Evolutionary conservation across 106 monocot genomes (phyloP).

Genomic region (Cymbidium sinense): DNA sequence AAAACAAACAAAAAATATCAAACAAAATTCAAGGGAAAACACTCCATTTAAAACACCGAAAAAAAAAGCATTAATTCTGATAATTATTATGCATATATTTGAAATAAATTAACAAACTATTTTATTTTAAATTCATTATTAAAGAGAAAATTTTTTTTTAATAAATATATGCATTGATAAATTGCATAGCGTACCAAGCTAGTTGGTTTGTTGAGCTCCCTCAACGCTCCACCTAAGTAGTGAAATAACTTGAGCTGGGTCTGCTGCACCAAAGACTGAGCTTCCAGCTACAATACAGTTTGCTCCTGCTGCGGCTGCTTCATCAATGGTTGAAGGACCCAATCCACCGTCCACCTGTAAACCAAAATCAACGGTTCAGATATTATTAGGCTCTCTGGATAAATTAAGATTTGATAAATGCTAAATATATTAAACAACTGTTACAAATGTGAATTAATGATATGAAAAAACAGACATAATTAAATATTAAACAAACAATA

Average conservation of each 20-base stretch:
- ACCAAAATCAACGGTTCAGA: not conserved
- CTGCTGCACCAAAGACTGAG: conserved; percentile 72
- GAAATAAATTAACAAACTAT: no score
- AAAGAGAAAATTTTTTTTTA: no score
- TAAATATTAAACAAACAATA: no score
- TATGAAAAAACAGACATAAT: no score
- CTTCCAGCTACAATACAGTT: conserved; percentile 97
- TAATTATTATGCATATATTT: no score
- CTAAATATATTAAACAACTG: no score
- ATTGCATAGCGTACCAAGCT: not conserved
- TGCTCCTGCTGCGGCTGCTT: conserved; percentile 79
- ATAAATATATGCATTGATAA: not conserved
- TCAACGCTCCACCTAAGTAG: conserved; percentile 58
- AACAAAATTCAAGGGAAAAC: no score
- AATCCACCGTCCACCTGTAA: conserved; percentile 91
- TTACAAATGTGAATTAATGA: no score
- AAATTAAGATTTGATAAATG: not conserved
- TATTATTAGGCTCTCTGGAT: not conserved
- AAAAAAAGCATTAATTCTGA: no score
- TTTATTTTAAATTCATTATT: no score
- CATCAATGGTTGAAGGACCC: conserved; percentile 82
- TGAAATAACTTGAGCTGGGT: conserved; percentile 62
- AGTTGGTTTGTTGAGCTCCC: conserved; percentile 36
- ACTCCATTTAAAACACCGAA: no score
- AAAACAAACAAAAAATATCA: no score